A percentile compares a stretch with the other conserved stretches of the same genome.
phyloP scores from a whole-genome alignment of 2,329 filamentous ascomycete species.

The Trichoderma sp. region DNA sequence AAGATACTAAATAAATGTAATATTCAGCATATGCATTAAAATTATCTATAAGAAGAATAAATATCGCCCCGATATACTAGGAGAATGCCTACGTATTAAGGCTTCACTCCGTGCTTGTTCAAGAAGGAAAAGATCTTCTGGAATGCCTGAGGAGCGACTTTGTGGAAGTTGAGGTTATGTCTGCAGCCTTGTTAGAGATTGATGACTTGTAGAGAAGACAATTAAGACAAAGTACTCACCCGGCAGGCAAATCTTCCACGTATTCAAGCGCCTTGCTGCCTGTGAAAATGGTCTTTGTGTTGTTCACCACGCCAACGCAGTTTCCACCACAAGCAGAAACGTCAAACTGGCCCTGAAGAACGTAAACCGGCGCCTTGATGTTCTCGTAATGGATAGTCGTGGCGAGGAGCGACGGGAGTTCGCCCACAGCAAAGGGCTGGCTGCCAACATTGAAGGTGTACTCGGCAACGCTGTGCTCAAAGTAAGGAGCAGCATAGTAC shows the following conservation, averaged over 20 bases:
- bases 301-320: constrained; percentile 7
- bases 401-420: constrained; percentile 2
- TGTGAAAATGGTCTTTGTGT: neutral
- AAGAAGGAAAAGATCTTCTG: constrained; percentile 9
- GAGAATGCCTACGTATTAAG: neutral
- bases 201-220: too few relatives aligned
- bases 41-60: neutral
- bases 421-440: constrained; percentile 1
- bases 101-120: neutral
- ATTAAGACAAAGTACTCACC: neutral
- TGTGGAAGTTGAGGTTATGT: constrained; percentile 12
- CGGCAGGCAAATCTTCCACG: constrained; percentile 5
- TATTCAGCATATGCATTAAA: neutral
- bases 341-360: constrained; percentile 6
- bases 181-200: neutral
- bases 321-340: constrained; percentile 10
- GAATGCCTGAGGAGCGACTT: neutral
- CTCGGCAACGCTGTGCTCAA: constrained; percentile 7
- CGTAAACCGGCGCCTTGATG: constrained; percentile 2
- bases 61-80: neutral
- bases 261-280: neutral
- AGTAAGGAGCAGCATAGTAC: neutral
- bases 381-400: neutral
- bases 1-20: too few relatives aligned
- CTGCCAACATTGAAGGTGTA: neutral